Evolutionary conservation across 768 basidiomycete species (phyloP).

Genomic region (Podaxis sp.): DNA sequence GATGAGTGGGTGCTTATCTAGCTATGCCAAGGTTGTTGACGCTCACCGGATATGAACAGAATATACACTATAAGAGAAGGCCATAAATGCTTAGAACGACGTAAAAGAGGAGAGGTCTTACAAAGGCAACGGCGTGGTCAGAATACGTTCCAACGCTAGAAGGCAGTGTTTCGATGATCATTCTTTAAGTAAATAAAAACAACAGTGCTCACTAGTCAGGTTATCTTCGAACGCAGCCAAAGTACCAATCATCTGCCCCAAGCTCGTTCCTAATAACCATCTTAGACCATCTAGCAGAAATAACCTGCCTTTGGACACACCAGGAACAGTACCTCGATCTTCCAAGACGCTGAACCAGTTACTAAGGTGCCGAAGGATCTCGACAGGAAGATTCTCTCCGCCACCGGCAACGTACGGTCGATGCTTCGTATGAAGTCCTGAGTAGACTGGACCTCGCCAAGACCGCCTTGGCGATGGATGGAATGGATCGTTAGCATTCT

Average conservation of each 20-base stretch:
- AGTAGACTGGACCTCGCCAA: slow-evolving; percentile 40
- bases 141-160: slow-evolving; percentile 54
- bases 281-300: slow-evolving; percentile 3
- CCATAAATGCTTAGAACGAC: background rate
- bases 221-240: slow-evolving; percentile 56
- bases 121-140: slow-evolving; percentile 69
- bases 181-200: background rate
- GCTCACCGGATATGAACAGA: slow-evolving; percentile 59
- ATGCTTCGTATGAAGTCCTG: slow-evolving; percentile 31
- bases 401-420: slow-evolving; percentile 35
- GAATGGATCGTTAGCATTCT: slow-evolving; percentile 20
- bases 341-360: slow-evolving; percentile 61
- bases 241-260: slow-evolving; percentile 49
- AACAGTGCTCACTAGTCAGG: slow-evolving; percentile 38
- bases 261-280: slow-evolving; percentile 38
- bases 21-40: background rate
- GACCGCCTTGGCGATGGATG: slow-evolving; percentile 18
- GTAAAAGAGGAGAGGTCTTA: slow-evolving; percentile 32
- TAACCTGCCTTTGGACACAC: slow-evolving; percentile 24
- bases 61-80: slow-evolving; percentile 44
- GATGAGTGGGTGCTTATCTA: background rate
- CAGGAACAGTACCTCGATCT: slow-evolving; percentile 57
- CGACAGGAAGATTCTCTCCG: slow-evolving; percentile 59
- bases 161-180: background rate
- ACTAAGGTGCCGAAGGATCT: slow-evolving; percentile 54